Percentiles rank a stretch among this genome's conserved stretches.
Conservation (phyloP, 2,329 filamentous ascomycete genomes). For the Pyrenophora teres region DNA sequence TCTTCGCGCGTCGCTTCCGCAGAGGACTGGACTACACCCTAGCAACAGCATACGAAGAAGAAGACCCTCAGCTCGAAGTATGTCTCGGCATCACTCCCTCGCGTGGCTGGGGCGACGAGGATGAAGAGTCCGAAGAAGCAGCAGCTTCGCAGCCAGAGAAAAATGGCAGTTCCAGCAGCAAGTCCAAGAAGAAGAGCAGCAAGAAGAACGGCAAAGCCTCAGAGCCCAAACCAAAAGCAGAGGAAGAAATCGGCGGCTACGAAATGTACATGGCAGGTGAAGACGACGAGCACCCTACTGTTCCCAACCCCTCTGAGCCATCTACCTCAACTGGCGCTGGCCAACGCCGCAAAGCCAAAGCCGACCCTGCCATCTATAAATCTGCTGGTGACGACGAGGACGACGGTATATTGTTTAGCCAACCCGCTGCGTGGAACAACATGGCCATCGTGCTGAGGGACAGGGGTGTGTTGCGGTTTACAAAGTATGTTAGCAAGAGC, state of each 20-base stretch:
- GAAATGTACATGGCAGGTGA: constrained; percentile 92
- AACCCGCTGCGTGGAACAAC: constrained; percentile 81
- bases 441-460: constrained; percentile 90
- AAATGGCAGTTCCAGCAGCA: constrained; percentile 37
- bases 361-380: constrained; percentile 82
- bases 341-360: constrained; percentile 50
- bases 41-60: constrained; percentile 77
- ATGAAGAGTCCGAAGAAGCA: constrained; percentile 56
- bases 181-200: constrained; percentile 11
- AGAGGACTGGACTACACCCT: constrained; percentile 89
- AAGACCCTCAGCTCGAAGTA: constrained; percentile 79
- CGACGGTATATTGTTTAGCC: constrained; percentile 71
- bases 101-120: constrained; percentile 78
- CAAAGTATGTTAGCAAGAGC: constrained; percentile 87
- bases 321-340: constrained; percentile 54
- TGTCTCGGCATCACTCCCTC: constrained; percentile 87
- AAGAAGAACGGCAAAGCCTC: constrained; percentile 34
- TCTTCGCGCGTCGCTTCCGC: constrained; percentile 86
- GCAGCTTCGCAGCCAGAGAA: constrained; percentile 52
- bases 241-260: constrained; percentile 71
- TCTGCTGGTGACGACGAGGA: constrained; percentile 68
- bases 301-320: constrained; percentile 37
- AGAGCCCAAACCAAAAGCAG: constrained; percentile 31
- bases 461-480: constrained; percentile 83
- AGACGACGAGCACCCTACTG: constrained; percentile 60